Base-by-base conservation (phyloP, 2,329 filamentous ascomycete genomes). In the Phaeoacremonium minimum region DNA sequence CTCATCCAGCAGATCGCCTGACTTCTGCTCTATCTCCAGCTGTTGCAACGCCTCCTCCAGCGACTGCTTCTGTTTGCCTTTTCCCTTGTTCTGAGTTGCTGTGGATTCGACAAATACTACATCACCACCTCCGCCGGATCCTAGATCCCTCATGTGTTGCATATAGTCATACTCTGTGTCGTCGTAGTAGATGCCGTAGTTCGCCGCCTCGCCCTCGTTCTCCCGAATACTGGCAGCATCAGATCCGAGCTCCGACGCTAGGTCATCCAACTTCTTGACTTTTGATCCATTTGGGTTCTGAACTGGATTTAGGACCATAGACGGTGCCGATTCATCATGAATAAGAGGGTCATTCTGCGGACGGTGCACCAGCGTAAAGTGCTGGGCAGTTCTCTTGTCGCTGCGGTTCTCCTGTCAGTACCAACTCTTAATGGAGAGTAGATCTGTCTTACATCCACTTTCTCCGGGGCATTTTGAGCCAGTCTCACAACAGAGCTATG, bases 141-240 rank as follows among this genome's bases (percentile, higher is more conserved):
- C 83, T n/a, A 98, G 67, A 51, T 97, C 93, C 37, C 89, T 85
- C 73, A 98, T 70, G 63, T 98, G 93, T 63, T 98, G 93, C 93
- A 98, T 98, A 67, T 98, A 98, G 63, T 98, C 93, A 64, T 98
- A 98, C 55, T 87, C 78, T 46, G 87, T 85, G 64, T 98, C 93
- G 63, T 98, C 94, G 61, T 76, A 98, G 71, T 86, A 98, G 46
- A 98, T 79, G 46, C 93, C 93, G 63, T 96, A 80, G 58, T 86
- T 87, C 48, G 94, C 93, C 7, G 94, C 93, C 66, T 98, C 90
- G 51, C 94, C 94, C 63, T 98, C 93, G 60, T 98, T 97, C 38
- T 79, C 76, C 49, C 90, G 82, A 46, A 95, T 80, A 42, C 65
- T 66, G 29, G 71, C 69, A 15, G 74, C 71, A 19, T 83, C 79